Evolutionary conservation across 2,329 filamentous ascomycete species (phyloP).

Genomic region (Hypoxylon sp.): DNA sequence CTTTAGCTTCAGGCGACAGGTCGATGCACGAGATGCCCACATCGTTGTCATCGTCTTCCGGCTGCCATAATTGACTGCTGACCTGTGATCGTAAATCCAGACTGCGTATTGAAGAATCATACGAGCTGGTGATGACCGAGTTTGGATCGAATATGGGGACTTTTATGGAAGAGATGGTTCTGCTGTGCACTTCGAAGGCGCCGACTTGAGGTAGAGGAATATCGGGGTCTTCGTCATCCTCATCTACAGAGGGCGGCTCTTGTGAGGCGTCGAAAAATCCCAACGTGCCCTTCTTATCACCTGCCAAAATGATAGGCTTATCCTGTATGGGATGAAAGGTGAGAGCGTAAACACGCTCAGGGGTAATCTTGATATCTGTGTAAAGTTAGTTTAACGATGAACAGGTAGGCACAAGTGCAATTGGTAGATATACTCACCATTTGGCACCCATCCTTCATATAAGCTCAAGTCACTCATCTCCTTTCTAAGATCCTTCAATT

Average conservation of each 20-base stretch:
- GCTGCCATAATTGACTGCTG: constrained; percentile 83
- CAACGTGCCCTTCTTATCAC: constrained; percentile 90
- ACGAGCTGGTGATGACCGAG: constrained; percentile 83
- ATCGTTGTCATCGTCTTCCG: constrained; percentile 73
- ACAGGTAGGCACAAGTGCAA: background rate
- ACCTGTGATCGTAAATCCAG: constrained; percentile 83
- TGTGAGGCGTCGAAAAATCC: constrained; percentile 92
- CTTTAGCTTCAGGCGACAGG: constrained; percentile 73
- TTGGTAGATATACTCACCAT: constrained; percentile 60
- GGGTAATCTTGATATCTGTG: constrained; percentile 87
- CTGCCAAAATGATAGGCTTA: constrained; percentile 90
- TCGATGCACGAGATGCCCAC: constrained; percentile 86
- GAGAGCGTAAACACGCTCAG: constrained; percentile 85
- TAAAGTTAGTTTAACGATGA: constrained; percentile 8
- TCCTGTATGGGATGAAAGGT: constrained; percentile 87
- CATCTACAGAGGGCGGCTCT: constrained; percentile 61
- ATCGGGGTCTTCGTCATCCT: constrained; percentile 73
- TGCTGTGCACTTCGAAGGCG: constrained; percentile 87
- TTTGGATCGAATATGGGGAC: constrained; percentile 78
- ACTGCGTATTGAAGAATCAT: constrained; percentile 90
- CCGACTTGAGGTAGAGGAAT: constrained; percentile 79
- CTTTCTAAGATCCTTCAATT: constrained; percentile 75
- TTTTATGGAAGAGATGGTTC: constrained; percentile 86
- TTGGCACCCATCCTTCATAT: constrained; percentile 85
- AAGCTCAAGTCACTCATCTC: constrained; percentile 80